Evolutionary conservation across 805 yeast species (phyloP), one percentile per base, ranked within the genome.

Genomic region (Kodamaea hsintzibuensis): DNA sequence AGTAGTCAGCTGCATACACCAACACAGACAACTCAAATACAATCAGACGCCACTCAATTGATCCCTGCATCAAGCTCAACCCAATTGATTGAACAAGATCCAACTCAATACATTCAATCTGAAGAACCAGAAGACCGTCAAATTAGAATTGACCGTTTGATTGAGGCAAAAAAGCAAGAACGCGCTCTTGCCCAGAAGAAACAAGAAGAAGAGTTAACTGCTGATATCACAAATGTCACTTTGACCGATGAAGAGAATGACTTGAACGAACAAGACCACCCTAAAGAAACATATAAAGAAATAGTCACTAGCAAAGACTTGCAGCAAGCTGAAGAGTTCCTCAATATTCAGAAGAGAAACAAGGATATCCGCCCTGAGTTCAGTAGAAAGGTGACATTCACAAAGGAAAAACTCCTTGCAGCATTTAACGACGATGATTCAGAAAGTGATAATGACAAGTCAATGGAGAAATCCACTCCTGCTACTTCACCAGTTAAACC

Each of bases 161-260:
- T 49, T 2, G 52, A 44, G 13, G 53, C 42, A 4, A 47, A 46
- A 33, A 45, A 37, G 10, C 42, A 37, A 14, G 63, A 64, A 42
- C 58, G 63, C 25, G 35, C 35, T 30, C 35, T 30, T 12, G 52
- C 56, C 16, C 48, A 47, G 18, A 43, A 60, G 53, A 51, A 67
- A 33, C 60, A 58, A 35, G 65, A 59, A 38, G 60, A 57, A 42
- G 59, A 56, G 50, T 60, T 73, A 22, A 69, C 69, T 48, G 68
- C 67, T 1, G 78, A 76, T 40, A 61, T 75, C 19, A 55, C 72
- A 0, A 65, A 60, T 39, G 60, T 63, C 1, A 59, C 78, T 0
- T 60, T 74, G 22, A 71, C 77, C 1, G 79, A 74, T 49, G 79
- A 74, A 54, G 79, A 76, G 52, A 59, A 70, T 17, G 79, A 73